Percentiles rank a stretch among this genome's conserved stretches.
Conservation (phyloP, 495 filamentous ascomycete genomes). For the Rhypophila decipiens region DNA sequence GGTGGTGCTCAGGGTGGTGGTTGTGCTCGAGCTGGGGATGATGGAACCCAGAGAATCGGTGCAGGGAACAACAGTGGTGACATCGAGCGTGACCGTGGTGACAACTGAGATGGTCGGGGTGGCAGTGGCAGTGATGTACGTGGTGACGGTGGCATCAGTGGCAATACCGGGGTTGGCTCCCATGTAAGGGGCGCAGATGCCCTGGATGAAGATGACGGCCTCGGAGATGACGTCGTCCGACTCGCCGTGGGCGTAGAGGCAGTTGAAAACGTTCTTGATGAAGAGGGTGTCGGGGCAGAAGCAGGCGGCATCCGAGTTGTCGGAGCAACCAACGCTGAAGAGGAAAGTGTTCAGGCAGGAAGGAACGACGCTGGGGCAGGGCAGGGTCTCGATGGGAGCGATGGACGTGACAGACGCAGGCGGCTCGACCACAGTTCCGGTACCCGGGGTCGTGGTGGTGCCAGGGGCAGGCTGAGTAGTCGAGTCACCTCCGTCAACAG, state of each 20-base stretch:
- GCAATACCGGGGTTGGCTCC: constrained; percentile 77
- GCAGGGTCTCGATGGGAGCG: constrained; percentile 39
- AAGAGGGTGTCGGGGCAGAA: constrained; percentile 78
- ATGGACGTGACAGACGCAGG: constrained; percentile 27
- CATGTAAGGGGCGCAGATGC: constrained; percentile 77
- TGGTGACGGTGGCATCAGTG: constrained; percentile 56
- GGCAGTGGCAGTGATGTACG: constrained; percentile 48
- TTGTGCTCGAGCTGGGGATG: constrained; percentile 49
- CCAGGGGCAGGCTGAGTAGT: neutral
- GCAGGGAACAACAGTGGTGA: constrained; percentile 48
- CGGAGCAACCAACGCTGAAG: constrained; percentile 63
- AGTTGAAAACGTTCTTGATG: constrained; percentile 73
- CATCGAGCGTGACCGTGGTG: constrained; percentile 55
- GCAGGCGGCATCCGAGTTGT: constrained; percentile 78
- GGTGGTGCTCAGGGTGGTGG: constrained; percentile 48
- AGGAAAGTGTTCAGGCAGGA: constrained; percentile 94
- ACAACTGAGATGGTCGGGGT: constrained; percentile 39
- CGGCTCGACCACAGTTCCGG: constrained; percentile 7
- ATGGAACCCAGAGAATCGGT: constrained; percentile 40
- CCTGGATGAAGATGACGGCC: constrained; percentile 79
- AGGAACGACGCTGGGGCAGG: constrained; percentile 71
- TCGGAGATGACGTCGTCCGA: constrained; percentile 58
- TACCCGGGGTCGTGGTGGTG: constrained; percentile 5
- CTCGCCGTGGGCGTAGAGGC: constrained; percentile 69
- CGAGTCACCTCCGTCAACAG: neutral